These are phyloP conservation scores for Beauveria pseudobassiana DNA, from an alignment of 2,329 filamentous ascomycete genomes.

Conservation along the genomic window DNA sequence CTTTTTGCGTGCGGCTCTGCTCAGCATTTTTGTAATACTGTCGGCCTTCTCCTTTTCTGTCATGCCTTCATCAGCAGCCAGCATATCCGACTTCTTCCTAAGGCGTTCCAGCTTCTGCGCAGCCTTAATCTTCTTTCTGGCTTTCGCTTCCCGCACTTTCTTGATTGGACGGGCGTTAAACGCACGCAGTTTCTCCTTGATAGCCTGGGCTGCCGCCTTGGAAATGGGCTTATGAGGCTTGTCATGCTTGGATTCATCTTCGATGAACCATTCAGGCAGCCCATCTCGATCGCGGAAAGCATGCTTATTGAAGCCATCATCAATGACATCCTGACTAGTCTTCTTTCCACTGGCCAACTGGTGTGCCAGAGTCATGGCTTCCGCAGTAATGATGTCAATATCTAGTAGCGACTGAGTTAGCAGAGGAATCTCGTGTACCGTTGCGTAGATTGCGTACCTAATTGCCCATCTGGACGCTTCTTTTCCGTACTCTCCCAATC, in stretches of 20 bases:
- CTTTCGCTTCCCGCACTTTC: conserved; percentile 95
- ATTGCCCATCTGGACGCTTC: conserved; percentile 54
- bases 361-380: conserved; percentile 96
- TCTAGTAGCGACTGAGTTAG: conserved; percentile 41
- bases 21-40: conserved; percentile 73
- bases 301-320: conserved; percentile 90
- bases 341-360: conserved; percentile 81
- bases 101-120: conserved; percentile 88
- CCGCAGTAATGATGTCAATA: conserved; percentile 98
- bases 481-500: conserved; percentile 63
- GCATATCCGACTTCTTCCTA: conserved; percentile 89
- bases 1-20: conserved; percentile 78
- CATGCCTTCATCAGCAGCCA: conserved; percentile 84
- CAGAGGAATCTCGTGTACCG: neutral
- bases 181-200: conserved; percentile 89
- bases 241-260: conserved; percentile 82
- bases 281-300: conserved; percentile 86
- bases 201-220: conserved; percentile 80
- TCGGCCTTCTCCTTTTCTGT: conserved; percentile 94
- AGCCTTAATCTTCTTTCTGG: conserved; percentile 93
- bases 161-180: conserved; percentile 96
- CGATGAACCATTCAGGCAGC: conserved; percentile 94
- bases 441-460: conserved; percentile 36
- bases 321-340: conserved; percentile 69
- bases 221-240: conserved; percentile 82